Percentiles rank a stretch among this genome's conserved stretches.
These are phyloP conservation scores for Lepidium africanum DNA, from an alignment of 345 rosid species.

Conservation along the genomic window DNA sequence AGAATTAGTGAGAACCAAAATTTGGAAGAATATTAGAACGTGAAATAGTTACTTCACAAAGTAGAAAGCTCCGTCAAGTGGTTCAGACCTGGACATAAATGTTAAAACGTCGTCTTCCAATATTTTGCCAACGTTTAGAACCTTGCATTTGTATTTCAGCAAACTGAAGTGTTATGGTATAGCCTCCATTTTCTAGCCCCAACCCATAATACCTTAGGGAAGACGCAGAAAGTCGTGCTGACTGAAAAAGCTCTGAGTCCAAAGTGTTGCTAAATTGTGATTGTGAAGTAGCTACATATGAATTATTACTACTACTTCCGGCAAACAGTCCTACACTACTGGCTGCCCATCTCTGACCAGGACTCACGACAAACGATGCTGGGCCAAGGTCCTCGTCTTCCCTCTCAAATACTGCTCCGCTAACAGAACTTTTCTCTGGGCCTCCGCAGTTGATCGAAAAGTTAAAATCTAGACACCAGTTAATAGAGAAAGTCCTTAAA, in stretches of 20 bases:
- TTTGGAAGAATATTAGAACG: not conserved
- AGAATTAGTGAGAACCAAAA: constrained; percentile 3
- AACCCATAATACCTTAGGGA: constrained; percentile 33
- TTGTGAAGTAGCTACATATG: constrained; percentile 2
- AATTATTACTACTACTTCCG: constrained; percentile 24
- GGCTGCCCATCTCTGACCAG: constrained; percentile 41
- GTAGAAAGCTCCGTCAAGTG: not conserved
- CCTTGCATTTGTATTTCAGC: constrained; percentile 18
- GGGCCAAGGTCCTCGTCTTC: constrained; percentile 51
- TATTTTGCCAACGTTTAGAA: constrained; percentile 30
- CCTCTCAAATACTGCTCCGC: constrained; percentile 34
- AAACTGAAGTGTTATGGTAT: constrained; percentile 17
- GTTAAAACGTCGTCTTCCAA: constrained; percentile 42
- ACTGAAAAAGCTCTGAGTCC: constrained; percentile 35
- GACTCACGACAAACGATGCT: constrained; percentile 44
- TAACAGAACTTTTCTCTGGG: constrained; percentile 35
- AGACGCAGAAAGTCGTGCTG: constrained; percentile 34
- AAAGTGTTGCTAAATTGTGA: constrained; percentile 31
- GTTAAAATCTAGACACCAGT: constrained; percentile 36
- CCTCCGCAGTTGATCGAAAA: constrained; percentile 70
- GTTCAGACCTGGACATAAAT: constrained; percentile 42
- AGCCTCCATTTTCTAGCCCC: constrained; percentile 31
- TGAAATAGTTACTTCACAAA: not conserved
- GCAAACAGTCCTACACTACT: constrained; percentile 41
- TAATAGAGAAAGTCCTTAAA: not conserved